phyloP scores from a whole-genome alignment of 2,329 filamentous ascomycete species.

The Botrytis medusae region DNA sequence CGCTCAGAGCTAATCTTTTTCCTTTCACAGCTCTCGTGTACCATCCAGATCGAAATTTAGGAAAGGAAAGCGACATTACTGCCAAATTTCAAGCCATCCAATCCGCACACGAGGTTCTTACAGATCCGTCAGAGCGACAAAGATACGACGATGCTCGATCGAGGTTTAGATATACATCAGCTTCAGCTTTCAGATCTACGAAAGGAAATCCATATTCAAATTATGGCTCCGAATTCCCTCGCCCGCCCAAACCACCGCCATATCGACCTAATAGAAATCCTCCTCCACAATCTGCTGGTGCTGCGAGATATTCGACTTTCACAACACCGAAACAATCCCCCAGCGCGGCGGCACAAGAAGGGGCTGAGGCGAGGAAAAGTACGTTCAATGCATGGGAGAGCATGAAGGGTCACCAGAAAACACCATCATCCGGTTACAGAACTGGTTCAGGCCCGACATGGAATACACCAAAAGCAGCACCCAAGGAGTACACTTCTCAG shows the following conservation, averaged over 20 bases:
- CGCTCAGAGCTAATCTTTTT: slow-evolving; percentile 12
- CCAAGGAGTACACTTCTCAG: slow-evolving; percentile 31
- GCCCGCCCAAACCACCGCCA: slow-evolving; percentile 38
- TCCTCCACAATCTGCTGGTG: slow-evolving; percentile 37
- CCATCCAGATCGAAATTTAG: slow-evolving; percentile 71
- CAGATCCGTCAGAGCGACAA: slow-evolving; percentile 39
- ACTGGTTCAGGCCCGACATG: slow-evolving; percentile 27
- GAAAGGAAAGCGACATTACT: slow-evolving; percentile 63
- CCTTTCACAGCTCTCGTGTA: slow-evolving; percentile 57
- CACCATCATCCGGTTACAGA: slow-evolving; percentile 10
- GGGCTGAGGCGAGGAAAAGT: slow-evolving; percentile 35
- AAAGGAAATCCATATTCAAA: slow-evolving; percentile 40
- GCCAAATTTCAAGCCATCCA: slow-evolving; percentile 71
- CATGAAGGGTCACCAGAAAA: slow-evolving; percentile 31
- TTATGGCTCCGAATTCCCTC: slow-evolving; percentile 36
- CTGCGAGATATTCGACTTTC: slow-evolving; percentile 38
- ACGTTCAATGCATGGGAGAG: slow-evolving; percentile 40
- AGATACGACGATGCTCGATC: slow-evolving; percentile 39
- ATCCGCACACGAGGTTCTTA: slow-evolving; percentile 67
- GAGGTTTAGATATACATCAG: slow-evolving; percentile 29
- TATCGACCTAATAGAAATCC: slow-evolving; percentile 26
- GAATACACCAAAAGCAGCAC: slow-evolving; percentile 30
- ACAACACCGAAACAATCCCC: slow-evolving; percentile 33
- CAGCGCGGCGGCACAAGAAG: slow-evolving; percentile 36
- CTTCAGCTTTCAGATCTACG: slow-evolving; percentile 29